Percentiles rank a stretch among this genome's conserved stretches.
Evolutionary conservation across 2,329 filamentous ascomycete genomes (phyloP).

Genomic region (Beauveria sp.): DNA sequence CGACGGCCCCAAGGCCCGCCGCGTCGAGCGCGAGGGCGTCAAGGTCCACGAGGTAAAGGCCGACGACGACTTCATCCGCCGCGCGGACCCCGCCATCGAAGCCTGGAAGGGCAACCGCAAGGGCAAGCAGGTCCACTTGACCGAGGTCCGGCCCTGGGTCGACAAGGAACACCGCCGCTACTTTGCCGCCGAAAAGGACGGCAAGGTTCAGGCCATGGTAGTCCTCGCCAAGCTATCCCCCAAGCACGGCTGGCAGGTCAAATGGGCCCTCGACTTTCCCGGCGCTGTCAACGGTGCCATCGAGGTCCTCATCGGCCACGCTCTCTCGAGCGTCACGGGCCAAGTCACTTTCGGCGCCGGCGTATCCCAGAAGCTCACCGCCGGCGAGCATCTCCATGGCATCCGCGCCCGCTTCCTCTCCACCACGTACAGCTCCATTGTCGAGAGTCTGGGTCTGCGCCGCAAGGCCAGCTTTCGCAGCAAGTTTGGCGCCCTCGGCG

Average conservation of each 20-base stretch:
- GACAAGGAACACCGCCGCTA: slow-evolving; percentile 79
- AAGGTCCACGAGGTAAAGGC: slow-evolving; percentile 66
- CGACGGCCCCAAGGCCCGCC: slow-evolving; percentile 67
- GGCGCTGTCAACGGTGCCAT: slow-evolving; percentile 79
- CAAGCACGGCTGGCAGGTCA: slow-evolving; percentile 83
- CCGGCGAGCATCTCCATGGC: slow-evolving; percentile 75
- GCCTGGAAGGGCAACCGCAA: slow-evolving; percentile 77
- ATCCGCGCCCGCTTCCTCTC: slow-evolving; percentile 73
- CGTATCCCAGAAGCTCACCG: slow-evolving; percentile 63
- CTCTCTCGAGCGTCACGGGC: slow-evolving; percentile 45
- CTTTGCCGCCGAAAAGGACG: slow-evolving; percentile 70
- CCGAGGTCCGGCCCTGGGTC: slow-evolving; percentile 82
- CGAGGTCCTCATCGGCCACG: slow-evolving; percentile 70
- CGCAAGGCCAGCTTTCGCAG: slow-evolving; percentile 84
- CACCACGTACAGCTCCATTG: slow-evolving; percentile 74
- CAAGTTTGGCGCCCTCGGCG: slow-evolving; percentile 80
- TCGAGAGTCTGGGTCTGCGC: slow-evolving; percentile 72
- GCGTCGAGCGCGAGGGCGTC: slow-evolving; percentile 75
- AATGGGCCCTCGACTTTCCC: slow-evolving; percentile 93
- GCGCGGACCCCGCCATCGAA: slow-evolving; percentile 64
- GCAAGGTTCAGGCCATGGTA: slow-evolving; percentile 68
- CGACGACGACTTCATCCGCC: slow-evolving; percentile 61
- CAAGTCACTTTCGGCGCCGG: slow-evolving; percentile 82
- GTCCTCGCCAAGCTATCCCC: slow-evolving; percentile 76
- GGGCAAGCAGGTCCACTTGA: slow-evolving; percentile 80